A percentile compares a stretch with the other conserved stretches of the same genome.
These are phyloP conservation scores for Arthrobotrys musiformis DNA, from an alignment of 2,329 filamentous ascomycete genomes.

Conservation along the genomic window DNA sequence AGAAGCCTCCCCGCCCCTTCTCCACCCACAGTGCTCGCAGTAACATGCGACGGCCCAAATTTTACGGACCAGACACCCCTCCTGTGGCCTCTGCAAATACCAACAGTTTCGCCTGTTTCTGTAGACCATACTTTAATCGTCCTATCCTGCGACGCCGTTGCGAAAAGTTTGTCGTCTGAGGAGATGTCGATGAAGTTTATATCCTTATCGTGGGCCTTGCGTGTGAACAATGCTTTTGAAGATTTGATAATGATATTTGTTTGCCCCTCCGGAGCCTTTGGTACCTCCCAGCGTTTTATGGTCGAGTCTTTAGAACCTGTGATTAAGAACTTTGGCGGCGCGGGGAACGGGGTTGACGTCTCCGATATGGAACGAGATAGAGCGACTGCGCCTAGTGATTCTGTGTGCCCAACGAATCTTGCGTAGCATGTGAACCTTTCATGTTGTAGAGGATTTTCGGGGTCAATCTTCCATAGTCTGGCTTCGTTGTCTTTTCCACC, in stretches of 20 bases:
- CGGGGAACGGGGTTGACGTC: constrained; percentile 74
- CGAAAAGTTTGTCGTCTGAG: constrained; percentile 79
- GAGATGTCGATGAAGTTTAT: constrained; percentile 94
- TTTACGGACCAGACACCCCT: constrained; percentile 95
- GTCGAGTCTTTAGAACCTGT: constrained; percentile 97
- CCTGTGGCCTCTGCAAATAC: constrained; percentile 90
- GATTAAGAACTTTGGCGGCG: constrained; percentile 84
- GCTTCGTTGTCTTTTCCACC: constrained; percentile 97
- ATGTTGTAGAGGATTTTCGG: constrained; percentile 64
- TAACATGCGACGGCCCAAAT: constrained; percentile 79
- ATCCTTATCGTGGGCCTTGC: constrained; percentile 97
- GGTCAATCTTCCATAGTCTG: constrained; percentile 88
- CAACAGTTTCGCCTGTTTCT: constrained; percentile 87
- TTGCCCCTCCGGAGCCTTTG: constrained; percentile 64
- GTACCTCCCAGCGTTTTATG: constrained; percentile 91
- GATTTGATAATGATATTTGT: constrained; percentile 60
- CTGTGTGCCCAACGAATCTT: constrained; percentile 88
- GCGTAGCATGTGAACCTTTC: constrained; percentile 82
- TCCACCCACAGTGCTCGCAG: constrained; percentile 74
- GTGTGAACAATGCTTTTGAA: constrained; percentile 78
- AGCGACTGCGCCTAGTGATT: constrained; percentile 89
- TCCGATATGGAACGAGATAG: constrained; percentile 77
- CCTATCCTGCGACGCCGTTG: constrained; percentile 94
- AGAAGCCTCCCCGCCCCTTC: constrained; percentile 77
- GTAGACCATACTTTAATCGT: constrained; percentile 97